Evolutionary conservation across 2,329 filamentous ascomycete genomes (phyloP), one percentile per base, ranked within the genome.

Genomic region (Diaporthe helianthi): DNA sequence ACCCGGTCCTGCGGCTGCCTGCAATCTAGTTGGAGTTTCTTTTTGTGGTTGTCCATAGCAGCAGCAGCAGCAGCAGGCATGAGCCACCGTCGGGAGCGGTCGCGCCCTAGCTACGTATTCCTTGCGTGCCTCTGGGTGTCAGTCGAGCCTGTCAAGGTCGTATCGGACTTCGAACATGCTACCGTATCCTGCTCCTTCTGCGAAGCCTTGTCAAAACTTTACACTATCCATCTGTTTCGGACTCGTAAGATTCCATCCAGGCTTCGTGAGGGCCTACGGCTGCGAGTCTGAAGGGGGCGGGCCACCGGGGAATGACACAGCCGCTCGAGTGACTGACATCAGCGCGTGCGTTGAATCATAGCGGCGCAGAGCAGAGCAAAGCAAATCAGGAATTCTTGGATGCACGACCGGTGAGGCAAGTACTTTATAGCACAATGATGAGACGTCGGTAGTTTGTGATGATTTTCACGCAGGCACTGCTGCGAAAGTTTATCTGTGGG

Each of bases 1-100:
- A 69, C 41, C 52, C 69, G 29, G 69, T 69, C 13, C 41, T 71
- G 46, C 49, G 36, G 61, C 33, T 71, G 60, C 24, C 46, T 26
- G 17, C 46, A 24, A 53, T 49, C 10, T 61, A 44, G n/a, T 38
- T 38, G 3, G 13, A 6, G 9, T 36, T 38, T 8, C 8, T 4
- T 10, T 10, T 1, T 19, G 54, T 24, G 19, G 12, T 36, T 44
- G 54, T 17, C 22, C 33, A 17, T 38, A 5, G 36, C 36, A 17
- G 13, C 36, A 38, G 36, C 36, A 17, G 13, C 36, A 17, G 13
- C 4, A 41, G 10, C 29, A 33, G 58, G 26, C 22, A 33, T 61
- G 29, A n/a, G 9, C 38, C 12, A 26, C 38, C 55, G 6, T 38
- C 38, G 55, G 38, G 17, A 3, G 12, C 15, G 55, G 38, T 46